Evolutionary conservation across 2,329 filamentous ascomycete genomes (phyloP), one percentile per base, ranked within the genome.

Genomic region (Colletotrichum magnum): DNA sequence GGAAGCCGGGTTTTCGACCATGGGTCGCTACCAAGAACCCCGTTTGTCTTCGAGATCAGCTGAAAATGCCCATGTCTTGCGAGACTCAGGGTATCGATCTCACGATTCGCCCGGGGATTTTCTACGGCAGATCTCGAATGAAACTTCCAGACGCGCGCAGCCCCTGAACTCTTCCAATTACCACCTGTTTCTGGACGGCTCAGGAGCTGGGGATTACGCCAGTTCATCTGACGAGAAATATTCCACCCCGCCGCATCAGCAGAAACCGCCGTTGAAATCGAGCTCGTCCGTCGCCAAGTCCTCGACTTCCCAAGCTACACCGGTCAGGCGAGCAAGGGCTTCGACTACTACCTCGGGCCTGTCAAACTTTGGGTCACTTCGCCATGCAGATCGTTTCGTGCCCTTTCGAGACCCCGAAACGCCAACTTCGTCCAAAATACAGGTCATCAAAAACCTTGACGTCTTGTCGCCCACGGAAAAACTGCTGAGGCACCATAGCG

Each of bases 341-440:
- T 45, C 24, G 21, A 6, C 26, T n/a, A 48, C n/a, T n/a, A 15
- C 43, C 10, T 12, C 52, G 12, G 43, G n/a, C 2, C 13, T 6
- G 7, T 36, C 32, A n/a, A 53, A 13, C 36, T 10, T 16, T 26
- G 24, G 54, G 9, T 65, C 62, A 52, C 12, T 65, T 12, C 32
- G 53, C 21, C 32, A 36, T 39, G 77, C 82, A 3, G 86, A 89
- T 72, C 84, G 87, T 54, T 89, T 88, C 71, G 79, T 89, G 5
- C 84, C 87, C 13, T 76, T 76, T 9, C 79, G 85, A 68, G 78
- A 83, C 43, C 70, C 73, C 15, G 68, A 71, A 0, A 76, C 79
- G 18, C 75, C 82, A 9, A 63, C 76, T 2, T 75, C 78, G 2
- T 83, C 88, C 60, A 84, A 81, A 58, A 87, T 85, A 69, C 67